A percentile compares a stretch with the other conserved stretches of the same genome.
These are phyloP conservation scores for Nigrospora oryzae DNA, from an alignment of 2,329 filamentous ascomycete genomes.

Conservation along the genomic window DNA sequence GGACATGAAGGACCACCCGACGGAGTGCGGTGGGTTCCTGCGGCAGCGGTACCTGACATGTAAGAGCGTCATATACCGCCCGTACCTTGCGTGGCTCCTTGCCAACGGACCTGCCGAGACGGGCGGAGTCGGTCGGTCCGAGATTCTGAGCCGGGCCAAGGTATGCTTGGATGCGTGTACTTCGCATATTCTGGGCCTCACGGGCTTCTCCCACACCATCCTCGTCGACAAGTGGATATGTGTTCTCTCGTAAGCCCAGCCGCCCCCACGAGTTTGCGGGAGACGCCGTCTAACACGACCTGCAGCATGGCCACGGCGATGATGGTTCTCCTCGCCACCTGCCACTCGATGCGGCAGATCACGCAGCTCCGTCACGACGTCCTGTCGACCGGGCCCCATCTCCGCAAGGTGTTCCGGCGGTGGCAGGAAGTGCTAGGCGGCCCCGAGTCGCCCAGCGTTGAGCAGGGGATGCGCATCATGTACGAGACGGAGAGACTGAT, in stretches of 20 bases:
- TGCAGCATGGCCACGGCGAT: conserved; percentile 38
- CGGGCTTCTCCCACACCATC: conserved; percentile 39
- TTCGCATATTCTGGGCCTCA: conserved; percentile 38
- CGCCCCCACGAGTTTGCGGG: neutral
- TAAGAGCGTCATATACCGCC: conserved; percentile 42
- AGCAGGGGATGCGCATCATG: conserved; percentile 37
- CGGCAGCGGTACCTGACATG: conserved; percentile 43
- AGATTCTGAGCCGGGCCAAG: conserved; percentile 19
- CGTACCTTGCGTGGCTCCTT: conserved; percentile 41
- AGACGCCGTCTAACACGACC: neutral
- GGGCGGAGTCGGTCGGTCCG: conserved; percentile 10
- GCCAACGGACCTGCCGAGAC: conserved; percentile 15
- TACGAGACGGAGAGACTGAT: conserved; percentile 33
- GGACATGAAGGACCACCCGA: conserved; percentile 14
- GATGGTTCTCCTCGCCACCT: conserved; percentile 37
- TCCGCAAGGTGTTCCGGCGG: conserved; percentile 27
- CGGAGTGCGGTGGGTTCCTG: conserved; percentile 37
- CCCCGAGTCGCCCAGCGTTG: conserved; percentile 32
- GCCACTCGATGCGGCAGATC: conserved; percentile 26
- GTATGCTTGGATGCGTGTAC: conserved; percentile 37
- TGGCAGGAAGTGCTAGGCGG: conserved; percentile 32
- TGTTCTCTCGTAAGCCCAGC: conserved; percentile 34
- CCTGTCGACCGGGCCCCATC: conserved; percentile 28
- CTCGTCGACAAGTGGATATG: conserved; percentile 48
- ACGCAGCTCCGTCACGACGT: conserved; percentile 29